Percentiles rank a stretch among this genome's conserved stretches.
These are phyloP conservation scores for Leonotis leonurus DNA, from an alignment of 257 asterid genomes.

Conservation along the genomic window DNA sequence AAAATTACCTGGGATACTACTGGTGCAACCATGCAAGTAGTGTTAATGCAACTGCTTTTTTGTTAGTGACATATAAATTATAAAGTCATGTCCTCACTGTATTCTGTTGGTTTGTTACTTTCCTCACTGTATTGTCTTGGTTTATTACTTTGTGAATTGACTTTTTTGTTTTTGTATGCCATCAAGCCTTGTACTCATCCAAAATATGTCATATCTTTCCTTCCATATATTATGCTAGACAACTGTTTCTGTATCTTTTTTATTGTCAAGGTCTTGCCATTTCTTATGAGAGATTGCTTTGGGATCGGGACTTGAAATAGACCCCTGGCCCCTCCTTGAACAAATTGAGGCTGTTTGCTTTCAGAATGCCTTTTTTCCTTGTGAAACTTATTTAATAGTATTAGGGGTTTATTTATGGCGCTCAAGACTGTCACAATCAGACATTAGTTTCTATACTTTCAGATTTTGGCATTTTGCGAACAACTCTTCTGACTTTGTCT, in stretches of 20 bases:
- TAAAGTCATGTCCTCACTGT: neutral
- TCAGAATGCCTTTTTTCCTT: neutral
- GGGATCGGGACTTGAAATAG: neutral
- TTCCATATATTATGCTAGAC: neutral
- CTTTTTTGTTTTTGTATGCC: neutral
- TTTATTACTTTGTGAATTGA: neutral
- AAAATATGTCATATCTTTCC: neutral
- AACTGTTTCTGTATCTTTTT: neutral
- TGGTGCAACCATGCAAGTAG: neutral
- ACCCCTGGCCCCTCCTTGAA: neutral
- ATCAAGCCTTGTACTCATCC: neutral
- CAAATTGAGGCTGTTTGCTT: constrained; percentile 12
- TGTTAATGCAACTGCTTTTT: neutral
- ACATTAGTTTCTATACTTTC: neutral
- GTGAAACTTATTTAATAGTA: neutral
- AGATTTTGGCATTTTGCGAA: constrained; percentile 11
- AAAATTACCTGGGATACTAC: neutral
- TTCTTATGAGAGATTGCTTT: neutral
- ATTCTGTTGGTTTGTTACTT: neutral
- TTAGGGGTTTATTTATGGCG: neutral
- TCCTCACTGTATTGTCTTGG: neutral
- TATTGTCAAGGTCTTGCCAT: neutral
- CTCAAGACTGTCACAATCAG: constrained; percentile 10
- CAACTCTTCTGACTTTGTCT: constrained; percentile 11
- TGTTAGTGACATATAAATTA: neutral